Evolutionary conservation across 805 yeast species (phyloP).

Genomic region (Cyberlindnera galapagoensis): DNA sequence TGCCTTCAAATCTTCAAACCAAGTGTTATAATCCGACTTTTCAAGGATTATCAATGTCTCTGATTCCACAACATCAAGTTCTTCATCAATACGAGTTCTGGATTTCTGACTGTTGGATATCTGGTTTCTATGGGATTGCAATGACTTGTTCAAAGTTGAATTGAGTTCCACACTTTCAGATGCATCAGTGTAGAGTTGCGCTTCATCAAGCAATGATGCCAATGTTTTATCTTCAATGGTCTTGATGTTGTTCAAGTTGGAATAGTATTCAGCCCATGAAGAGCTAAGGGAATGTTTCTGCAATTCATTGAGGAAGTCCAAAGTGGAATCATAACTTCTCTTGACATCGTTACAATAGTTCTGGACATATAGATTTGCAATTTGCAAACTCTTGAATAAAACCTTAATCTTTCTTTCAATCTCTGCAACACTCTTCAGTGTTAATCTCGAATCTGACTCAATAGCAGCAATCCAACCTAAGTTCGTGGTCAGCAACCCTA

Average conservation of each 20-base stretch:
- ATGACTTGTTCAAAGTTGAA: slow-evolving; percentile 16
- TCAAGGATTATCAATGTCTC: slow-evolving; percentile 29
- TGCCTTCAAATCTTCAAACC: slow-evolving; percentile 13
- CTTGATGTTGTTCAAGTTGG: slow-evolving; percentile 6
- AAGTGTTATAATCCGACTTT: slow-evolving; percentile 11
- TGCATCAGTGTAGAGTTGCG: slow-evolving; percentile 23
- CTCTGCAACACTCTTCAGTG: slow-evolving; percentile 26
- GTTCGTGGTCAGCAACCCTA: slow-evolving; percentile 35
- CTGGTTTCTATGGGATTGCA: slow-evolving; percentile 25
- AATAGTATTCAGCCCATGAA: slow-evolving; percentile 15
- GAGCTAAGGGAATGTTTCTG: slow-evolving; percentile 33
- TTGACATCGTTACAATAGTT: slow-evolving; percentile 44
- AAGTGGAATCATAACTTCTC: slow-evolving; percentile 33
- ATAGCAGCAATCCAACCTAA: slow-evolving; percentile 48
- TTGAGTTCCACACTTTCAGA: slow-evolving; percentile 20
- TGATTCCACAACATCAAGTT: slow-evolving; percentile 35
- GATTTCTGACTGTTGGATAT: slow-evolving; percentile 34
- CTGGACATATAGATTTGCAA: slow-evolving; percentile 43
- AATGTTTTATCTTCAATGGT: slow-evolving; percentile 8
- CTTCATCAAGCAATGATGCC: slow-evolving; percentile 9
- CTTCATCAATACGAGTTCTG: slow-evolving; percentile 30
- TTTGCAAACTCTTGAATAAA: slow-evolving; percentile 40
- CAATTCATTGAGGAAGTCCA: slow-evolving; percentile 33
- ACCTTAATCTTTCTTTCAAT: slow-evolving; percentile 30
- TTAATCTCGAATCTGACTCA: slow-evolving; percentile 32